A percentile compares a stretch with the other conserved stretches of the same genome.
Evolutionary conservation across 108 stramenopile genomes (phyloP).

Genomic region (Craspedostauros australis): DNA sequence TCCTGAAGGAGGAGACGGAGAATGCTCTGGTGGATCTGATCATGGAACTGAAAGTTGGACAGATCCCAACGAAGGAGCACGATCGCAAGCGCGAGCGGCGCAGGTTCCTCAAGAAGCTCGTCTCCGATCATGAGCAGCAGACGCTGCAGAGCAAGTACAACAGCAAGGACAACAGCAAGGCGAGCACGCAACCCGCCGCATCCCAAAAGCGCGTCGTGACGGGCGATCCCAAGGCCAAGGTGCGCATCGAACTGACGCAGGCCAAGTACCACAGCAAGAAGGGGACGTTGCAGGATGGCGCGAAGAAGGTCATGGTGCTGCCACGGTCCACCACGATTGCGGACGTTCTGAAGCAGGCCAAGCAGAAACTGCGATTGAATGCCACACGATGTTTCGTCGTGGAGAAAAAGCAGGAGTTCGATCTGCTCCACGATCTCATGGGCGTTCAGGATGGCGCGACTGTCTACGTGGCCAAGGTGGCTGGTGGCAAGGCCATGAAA

Average conservation of each 20-base stretch:
- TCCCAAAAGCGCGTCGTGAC: no score
- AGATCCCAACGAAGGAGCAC: constrained; percentile 7
- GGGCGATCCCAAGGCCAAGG: no score
- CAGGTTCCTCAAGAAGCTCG: constrained; percentile 29
- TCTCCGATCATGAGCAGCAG: constrained; percentile 19
- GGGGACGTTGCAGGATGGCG: constrained; percentile 29
- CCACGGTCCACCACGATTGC: constrained; percentile 16
- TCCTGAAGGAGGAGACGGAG: constrained; percentile 32
- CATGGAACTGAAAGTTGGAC: constrained; percentile 9
- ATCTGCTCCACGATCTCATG: constrained; percentile 27
- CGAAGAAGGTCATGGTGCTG: constrained; percentile 43
- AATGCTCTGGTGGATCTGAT: constrained; percentile 36
- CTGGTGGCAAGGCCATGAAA: neutral
- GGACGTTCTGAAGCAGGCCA: constrained; percentile 32
- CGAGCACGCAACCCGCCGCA: constrained; percentile 11
- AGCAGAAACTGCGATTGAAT: constrained; percentile 44
- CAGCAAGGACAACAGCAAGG: constrained; percentile 11
- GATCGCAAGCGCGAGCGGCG: constrained; percentile 21
- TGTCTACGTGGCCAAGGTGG: constrained; percentile 29
- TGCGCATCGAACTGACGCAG: no score
- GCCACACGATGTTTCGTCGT: constrained; percentile 38
- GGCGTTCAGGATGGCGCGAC: constrained; percentile 44
- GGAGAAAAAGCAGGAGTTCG: constrained; percentile 16
- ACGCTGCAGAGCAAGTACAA: constrained; percentile 12
- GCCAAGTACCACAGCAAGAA: neutral